Base-by-base conservation (phyloP, 148 eudicot species). In the Salicornia ramosissima region DNA sequence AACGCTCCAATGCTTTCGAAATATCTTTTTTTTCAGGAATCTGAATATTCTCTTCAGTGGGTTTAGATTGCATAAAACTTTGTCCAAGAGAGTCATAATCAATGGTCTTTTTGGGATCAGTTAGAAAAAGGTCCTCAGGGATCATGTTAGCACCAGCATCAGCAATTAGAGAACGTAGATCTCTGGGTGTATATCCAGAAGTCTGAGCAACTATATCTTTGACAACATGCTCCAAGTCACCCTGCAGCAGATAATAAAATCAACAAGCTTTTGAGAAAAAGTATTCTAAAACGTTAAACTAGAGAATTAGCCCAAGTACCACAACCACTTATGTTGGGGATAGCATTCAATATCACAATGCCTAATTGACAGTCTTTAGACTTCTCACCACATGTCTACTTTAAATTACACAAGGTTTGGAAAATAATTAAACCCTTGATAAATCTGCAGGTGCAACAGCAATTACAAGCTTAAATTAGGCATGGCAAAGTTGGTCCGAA, bases 171-270 rank as follows among this genome's bases (percentile, higher is more conserved):
- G 98, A 85, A 62, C 74, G 73, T 70, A 94, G 73, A 79, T 94
- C 98, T 82, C 92, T 85, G 28, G 96, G 91, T 83, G 85, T 84
- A 74, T 81, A 94, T 64, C 97, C 98, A 71, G 96, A 90, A 80
- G 98, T 90, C 75, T 88, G 97, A 67, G 96, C 88, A 76, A 85
- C 90, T 54, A 94, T 53, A 69, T 90, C 92, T 74, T 87, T 88
- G 68, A 86, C 75, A 66, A 88, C 72, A 82, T 83, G 87, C 71
- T 88, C 90, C 29, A 79, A 58, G 72, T 82, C 78, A 80, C 58
- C 83, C 98, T 94, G 86, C 65, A 79, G 64, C 43, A 76, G 50
- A 63, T 45, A 79, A 75, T 75, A 77, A 68, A 78, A 67, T 72
- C 74, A 86, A 67, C 39, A 73, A 69, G 40, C 34, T 42, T 40